These are phyloP conservation scores for Solanum stenotomum DNA, from an alignment of 257 asterid species.

Conservation along the genomic window DNA sequence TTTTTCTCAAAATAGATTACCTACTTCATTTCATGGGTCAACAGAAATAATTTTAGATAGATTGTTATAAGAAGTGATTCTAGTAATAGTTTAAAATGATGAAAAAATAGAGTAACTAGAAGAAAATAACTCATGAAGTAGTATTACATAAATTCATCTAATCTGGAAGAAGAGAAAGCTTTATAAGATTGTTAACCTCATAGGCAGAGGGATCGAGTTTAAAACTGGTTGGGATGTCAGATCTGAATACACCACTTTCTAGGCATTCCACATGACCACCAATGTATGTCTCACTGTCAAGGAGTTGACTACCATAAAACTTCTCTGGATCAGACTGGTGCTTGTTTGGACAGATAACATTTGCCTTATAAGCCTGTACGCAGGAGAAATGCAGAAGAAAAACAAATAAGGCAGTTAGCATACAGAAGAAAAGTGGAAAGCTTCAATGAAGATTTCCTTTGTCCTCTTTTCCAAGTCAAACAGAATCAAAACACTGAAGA, in stretches of 20 bases:
- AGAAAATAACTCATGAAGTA: not conserved
- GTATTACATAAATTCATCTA: not conserved
- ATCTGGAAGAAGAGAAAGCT: not conserved
- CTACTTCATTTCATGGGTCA: not conserved
- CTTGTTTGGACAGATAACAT: slow-evolving; percentile 94
- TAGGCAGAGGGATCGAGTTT: slow-evolving; percentile 86
- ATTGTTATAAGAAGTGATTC: not conserved
- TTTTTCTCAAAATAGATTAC: not conserved
- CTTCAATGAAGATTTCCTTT: slow-evolving; percentile 1
- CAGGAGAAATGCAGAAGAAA: slow-evolving; percentile 9
- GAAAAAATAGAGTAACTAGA: not conserved
- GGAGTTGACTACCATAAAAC: slow-evolving; percentile 68
- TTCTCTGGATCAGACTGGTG: slow-evolving; percentile 98
- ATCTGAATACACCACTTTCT: slow-evolving; percentile 99
- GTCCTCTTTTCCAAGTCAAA: not conserved
- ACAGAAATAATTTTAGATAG: not conserved
- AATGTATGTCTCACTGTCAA: slow-evolving; percentile 96
- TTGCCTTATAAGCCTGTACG: slow-evolving; percentile 88
- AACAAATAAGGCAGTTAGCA: slow-evolving; percentile 9
- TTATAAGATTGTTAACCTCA: slow-evolving; percentile 36
- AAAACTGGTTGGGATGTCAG: slow-evolving; percentile 91
- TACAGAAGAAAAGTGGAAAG: not conserved
- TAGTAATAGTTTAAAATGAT: not conserved
- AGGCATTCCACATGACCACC: slow-evolving; percentile 99
- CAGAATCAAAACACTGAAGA: not conserved